Percentiles rank a stretch among this genome's conserved stretches.
Evolutionary conservation across 495 filamentous ascomycete species (phyloP).

Genomic region (Xylaria grammica): DNA sequence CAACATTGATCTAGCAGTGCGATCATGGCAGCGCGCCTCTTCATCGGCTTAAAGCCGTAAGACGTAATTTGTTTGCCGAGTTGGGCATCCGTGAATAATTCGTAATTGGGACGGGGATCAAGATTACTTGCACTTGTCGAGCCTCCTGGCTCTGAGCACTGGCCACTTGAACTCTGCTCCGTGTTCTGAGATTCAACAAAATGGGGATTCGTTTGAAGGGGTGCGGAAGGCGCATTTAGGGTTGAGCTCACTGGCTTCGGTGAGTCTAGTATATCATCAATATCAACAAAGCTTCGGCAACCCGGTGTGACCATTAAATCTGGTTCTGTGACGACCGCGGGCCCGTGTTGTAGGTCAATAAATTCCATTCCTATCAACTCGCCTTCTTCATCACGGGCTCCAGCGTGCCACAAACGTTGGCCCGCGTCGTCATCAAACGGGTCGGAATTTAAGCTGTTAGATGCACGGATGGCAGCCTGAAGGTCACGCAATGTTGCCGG

Average conservation of each 20-base stretch:
- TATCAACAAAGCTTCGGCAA: constrained; percentile 42
- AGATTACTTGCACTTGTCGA: constrained; percentile 28
- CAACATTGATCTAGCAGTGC: constrained; percentile 75
- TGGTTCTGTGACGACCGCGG: not conserved
- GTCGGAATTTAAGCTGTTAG: constrained; percentile 51
- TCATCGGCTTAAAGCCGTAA: constrained; percentile 79
- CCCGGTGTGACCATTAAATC: not conserved
- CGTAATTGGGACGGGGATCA: constrained; percentile 62
- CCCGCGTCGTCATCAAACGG: constrained; percentile 40
- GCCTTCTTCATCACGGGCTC: constrained; percentile 66
- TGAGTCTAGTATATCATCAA: constrained; percentile 41
- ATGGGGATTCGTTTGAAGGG: constrained; percentile 15
- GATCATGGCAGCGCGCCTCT: constrained; percentile 73
- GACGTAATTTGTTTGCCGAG: constrained; percentile 65
- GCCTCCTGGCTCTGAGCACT: constrained; percentile 3
- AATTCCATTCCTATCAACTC: constrained; percentile 63
- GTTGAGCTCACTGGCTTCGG: constrained; percentile 17
- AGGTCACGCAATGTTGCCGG: constrained; percentile 69
- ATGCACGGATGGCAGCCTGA: constrained; percentile 71
- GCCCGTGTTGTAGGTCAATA: constrained; percentile 57
- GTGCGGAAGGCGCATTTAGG: not conserved
- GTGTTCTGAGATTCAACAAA: constrained; percentile 19
- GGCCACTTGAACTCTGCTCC: constrained; percentile 25
- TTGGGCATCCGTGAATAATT: constrained; percentile 65
- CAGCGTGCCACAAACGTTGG: constrained; percentile 67